Base-by-base conservation (phyloP, 2,329 filamentous ascomycete genomes). In the Diaporthe helianthi region DNA sequence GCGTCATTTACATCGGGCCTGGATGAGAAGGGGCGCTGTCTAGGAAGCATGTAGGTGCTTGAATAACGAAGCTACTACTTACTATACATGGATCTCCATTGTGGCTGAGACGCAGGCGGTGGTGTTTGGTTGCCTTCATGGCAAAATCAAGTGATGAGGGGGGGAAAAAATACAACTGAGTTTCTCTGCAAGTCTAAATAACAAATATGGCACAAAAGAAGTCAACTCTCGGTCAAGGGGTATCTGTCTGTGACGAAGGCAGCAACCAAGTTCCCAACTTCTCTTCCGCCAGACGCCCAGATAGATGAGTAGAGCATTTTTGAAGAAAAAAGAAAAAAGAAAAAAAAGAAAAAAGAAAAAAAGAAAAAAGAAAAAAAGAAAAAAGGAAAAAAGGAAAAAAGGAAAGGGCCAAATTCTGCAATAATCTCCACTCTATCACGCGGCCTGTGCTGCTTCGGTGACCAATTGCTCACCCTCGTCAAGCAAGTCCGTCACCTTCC, bases 401-500 rank as follows among this genome's bases (percentile, higher is more conserved):
- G 31, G 44, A 41, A n/a, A n/a, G n/a, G n/a, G n/a, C n/a, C n/a
- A 60, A 47, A 26, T 19, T 22, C 33, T n/a, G 24, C 36, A 22
- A 22, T 33, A 29, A 38, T 55, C 19, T 19, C 38, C 6, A 19
- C 19, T 38, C 47, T 29, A 46, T 60, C 54, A 71, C 12, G 70
- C 70, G 58, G 65, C 65, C 58, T 31, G 44, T 71, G 71, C 81
- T 46, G 76, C 81, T 77, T 94, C 92, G 55, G 89, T 89, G 87
- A 97, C 92, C 73, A 97, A 83, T 79, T 96, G 92, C 84, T 99
- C 96, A 1, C 93, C 94, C 79, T 99, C 96, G 80, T 99, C 95
- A 76, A 99, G 81, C 80, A 98, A 84, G 73, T 93, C 92, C 72
- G 92, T 92, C 65, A 99, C 92, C 79, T 91, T 93, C 77, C 91